Base-by-base conservation (phyloP, 805 yeast genomes). In the Ogataea saltuana region DNA sequence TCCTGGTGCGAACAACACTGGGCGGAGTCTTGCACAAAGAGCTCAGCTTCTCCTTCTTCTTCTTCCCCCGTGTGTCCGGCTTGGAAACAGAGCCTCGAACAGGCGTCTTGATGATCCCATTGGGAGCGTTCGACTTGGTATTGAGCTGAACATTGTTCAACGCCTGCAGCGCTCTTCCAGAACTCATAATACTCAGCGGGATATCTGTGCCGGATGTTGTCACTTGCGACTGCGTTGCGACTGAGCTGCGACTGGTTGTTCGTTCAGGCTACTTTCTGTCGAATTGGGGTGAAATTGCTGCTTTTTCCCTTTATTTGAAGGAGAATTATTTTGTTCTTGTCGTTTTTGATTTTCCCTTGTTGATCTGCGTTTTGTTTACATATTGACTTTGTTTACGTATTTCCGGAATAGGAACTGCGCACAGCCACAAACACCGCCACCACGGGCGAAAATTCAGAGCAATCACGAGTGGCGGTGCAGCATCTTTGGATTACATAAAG, bases 21-120 rank as follows among this genome's bases (percentile, higher is more conserved):
- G 99, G 99, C 2, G 99, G 99, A 2, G 99, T 93, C 66, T 88
- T 88, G 67, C 99, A 93, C 40, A 93, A 74, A 0, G 97, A 80
- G 3, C 96, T 85, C 31, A 88, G 72, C 65, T 91, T 91, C 63
- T 88, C 96, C 65, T 85, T 89, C 71, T 84, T 84, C 75, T 85
- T 87, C 64, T 79, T 82, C 43, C 51, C 55, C 31, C 50, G 52
- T 17, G 48, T 51, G 25, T 54, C 63, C 2, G 63, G 64, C 46
- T 59, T 63, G 17, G 63, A 48, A n/a, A 63, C 58, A n/a, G 65
- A 52, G 32, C 60, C 51, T 49, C 69, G 71, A 48, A 70, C 64
- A 12, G 76, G 76, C 25, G 75, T 71, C 45, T 67, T 61, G 31
- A 53, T 49, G 39, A 53, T 41, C 27, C 53, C 51, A 44, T 46